Evolutionary conservation across 106 monocot genomes (phyloP), one percentile per base, ranked within the genome.

Genomic region (Agapanthus africanus): DNA sequence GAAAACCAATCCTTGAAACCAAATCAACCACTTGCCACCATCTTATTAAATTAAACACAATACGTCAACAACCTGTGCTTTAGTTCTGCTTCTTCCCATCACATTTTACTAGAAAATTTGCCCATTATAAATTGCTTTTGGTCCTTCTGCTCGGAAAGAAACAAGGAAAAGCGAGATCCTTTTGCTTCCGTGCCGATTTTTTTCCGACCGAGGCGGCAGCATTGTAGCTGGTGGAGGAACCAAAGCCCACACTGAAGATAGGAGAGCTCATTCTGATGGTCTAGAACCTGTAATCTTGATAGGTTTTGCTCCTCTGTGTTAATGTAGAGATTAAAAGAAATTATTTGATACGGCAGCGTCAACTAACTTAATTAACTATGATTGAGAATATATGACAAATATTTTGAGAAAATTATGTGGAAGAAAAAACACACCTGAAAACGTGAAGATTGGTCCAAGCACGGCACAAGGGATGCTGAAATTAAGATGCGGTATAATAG

Each of bases 391-490:
- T 49, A 18, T 10, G 0, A 34, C 38, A 33, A 22, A 67, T 44
- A 15, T 19, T 25, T 33, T 7, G n/a, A n/a, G 28, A 33, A 30
- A n/a, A 30, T 61, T 64, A 61, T 25, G 13, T 19, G 25, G 26
- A n/a, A n/a, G n/a, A n/a, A n/a, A n/a, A n/a, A n/a, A n/a, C n/a
- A n/a, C 34, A 92, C 92, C 85, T 85, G 86, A 74, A 47, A 86
- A 93, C 44, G 59, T 73, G 63, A 93, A 86, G 13, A 93, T 65
- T 16, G 84, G 84, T 68, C 76, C 74, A 67, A 93, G 60, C 64
- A 79, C 83, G 25, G 83, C 78, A 70, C 81, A 86, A 38, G 93
- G 86, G 22, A 93, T 90, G 76, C 93, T 89, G 75, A 93, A 93
- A 74, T 93, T 93, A 73, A 93, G 39, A 56, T 90, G 69, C 22